Base-by-base conservation (phyloP, 2,329 filamentous ascomycete species). In the Penicillium sp. region DNA sequence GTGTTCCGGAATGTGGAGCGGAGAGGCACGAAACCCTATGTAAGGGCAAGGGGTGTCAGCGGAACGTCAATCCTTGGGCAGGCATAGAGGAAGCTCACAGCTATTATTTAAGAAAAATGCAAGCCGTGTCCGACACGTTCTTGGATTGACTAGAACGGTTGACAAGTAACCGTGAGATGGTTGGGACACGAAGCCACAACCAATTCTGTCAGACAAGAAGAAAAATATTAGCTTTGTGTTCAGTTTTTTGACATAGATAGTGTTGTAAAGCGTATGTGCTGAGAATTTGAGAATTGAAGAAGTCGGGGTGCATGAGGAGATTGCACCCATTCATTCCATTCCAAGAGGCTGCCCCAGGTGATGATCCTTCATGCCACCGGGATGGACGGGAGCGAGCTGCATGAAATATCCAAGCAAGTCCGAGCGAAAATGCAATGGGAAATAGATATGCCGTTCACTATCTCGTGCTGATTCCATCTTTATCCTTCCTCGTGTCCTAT, bases 11-110 rank as follows among this genome's bases (percentile, higher is more conserved):
- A 73, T 70, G 69, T 71, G 68, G 68, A 66, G 63, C 61, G 67
- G 68, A 61, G 60, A 52, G 69, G 67, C 64, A 65, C 71, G 67
- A 65, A 71, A 71, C 69, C 71, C 71, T 74, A 71, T 67, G 64
- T 63, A 73, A 68, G 72, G 70, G 66, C 63, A 64, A 63, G 65
- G 64, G 63, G 71, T 66, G 63, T 71, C 69, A 71, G 70, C 68
- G 69, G 65, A 63, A 60, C 47, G 60, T 57, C 59, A 55, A 51
- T 64, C 62, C 65, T 64, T 61, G 62, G 63, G 65, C 55, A 65
- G 65, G 54, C 62, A 63, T 51, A 52, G 65, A 68, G 66, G 65
- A 60, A 58, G 51, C 59, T 55, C 62, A 74, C 72, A 61, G 68
- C 72, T 69, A 63, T 65, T 59, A 65, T 64, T 60, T 60, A 59